Evolutionary conservation across 2,329 filamentous ascomycete species (phyloP).

Genomic region (Ilyonectria robusta): DNA sequence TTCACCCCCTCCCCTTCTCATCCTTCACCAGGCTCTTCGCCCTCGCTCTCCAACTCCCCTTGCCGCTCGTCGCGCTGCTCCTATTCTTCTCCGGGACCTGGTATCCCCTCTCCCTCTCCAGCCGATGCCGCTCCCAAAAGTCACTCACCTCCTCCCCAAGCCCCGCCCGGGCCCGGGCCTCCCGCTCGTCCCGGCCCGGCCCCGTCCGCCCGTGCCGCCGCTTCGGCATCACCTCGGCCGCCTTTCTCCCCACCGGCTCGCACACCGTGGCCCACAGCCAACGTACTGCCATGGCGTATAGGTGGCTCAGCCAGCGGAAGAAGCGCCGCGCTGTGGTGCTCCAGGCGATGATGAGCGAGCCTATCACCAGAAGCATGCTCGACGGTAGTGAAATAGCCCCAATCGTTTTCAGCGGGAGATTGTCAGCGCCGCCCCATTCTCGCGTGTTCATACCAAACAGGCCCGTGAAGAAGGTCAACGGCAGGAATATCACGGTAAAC

Average conservation of each 20-base stretch:
- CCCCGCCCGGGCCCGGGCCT: conserved; percentile 26
- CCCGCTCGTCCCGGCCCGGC: conserved; percentile 33
- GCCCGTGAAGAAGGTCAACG: conserved; percentile 75
- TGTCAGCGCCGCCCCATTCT: conserved; percentile 69
- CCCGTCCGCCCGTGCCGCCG: conserved; percentile 26
- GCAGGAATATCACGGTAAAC: conserved; percentile 74
- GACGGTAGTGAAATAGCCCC: conserved; percentile 64
- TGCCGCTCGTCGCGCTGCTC: conserved; percentile 27
- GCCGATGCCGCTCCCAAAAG: conserved; percentile 58
- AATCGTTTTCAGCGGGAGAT: conserved; percentile 60
- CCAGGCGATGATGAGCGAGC: conserved; percentile 70
- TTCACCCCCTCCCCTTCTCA: conserved; percentile 16
- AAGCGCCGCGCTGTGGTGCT: conserved; percentile 60
- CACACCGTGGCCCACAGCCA: conserved; percentile 45
- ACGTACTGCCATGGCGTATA: conserved; percentile 28
- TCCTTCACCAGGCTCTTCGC: conserved; percentile 16
- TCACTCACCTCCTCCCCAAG: conserved; percentile 54
- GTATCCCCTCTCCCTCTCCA: conserved; percentile 58
- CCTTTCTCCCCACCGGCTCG: conserved; percentile 37
- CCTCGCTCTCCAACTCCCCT: conserved; percentile 16
- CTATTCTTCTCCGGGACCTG: conserved; percentile 57
- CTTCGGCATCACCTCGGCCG: conserved; percentile 36
- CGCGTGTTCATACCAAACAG: conserved; percentile 76
- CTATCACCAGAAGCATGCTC: conserved; percentile 63
- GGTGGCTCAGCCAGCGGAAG: conserved; percentile 43